Conservation (phyloP, 805 yeast genomes). For the Saturnispora silvae region DNA sequence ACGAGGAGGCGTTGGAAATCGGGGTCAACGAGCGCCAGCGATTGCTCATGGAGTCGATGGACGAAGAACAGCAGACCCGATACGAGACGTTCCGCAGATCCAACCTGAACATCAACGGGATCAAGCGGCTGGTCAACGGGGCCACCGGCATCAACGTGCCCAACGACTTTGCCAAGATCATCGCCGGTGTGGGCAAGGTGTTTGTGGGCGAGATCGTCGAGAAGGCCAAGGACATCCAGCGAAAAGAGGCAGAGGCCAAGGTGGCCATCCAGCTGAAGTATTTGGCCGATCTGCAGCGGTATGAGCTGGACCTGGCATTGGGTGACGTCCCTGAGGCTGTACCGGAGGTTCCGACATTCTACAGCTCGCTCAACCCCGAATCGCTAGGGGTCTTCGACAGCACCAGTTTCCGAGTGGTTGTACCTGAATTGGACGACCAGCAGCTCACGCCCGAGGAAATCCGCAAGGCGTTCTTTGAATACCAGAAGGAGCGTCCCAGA, state of each 20-base stretch:
- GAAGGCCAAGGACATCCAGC: slow-evolving; percentile 63
- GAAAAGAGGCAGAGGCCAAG: slow-evolving; percentile 37
- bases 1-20: slow-evolving; percentile 25
- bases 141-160: slow-evolving; percentile 74
- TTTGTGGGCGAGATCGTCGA: slow-evolving; percentile 87
- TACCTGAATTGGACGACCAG: slow-evolving; percentile 25
- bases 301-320: slow-evolving; percentile 23
- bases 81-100: slow-evolving; percentile 83
- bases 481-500: not conserved
- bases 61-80: slow-evolving; percentile 73
- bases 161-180: slow-evolving; percentile 65
- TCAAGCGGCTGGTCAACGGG: slow-evolving; percentile 69
- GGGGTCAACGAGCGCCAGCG: slow-evolving; percentile 48
- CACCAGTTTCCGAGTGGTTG: slow-evolving; percentile 14
- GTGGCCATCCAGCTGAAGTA: slow-evolving; percentile 30
- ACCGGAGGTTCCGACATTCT: slow-evolving; percentile 17
- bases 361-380: not conserved
- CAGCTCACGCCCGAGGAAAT: slow-evolving; percentile 80
- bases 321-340: slow-evolving; percentile 25
- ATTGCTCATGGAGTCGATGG: slow-evolving; percentile 59
- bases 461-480: slow-evolving; percentile 57
- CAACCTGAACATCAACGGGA: slow-evolving; percentile 58
- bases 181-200: slow-evolving; percentile 81
- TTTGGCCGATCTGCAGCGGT: slow-evolving; percentile 27
- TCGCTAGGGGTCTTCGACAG: slow-evolving; percentile 10